Evolutionary conservation across 2,329 filamentous ascomycete genomes (phyloP).

Genomic region (Esteya vermicola): DNA sequence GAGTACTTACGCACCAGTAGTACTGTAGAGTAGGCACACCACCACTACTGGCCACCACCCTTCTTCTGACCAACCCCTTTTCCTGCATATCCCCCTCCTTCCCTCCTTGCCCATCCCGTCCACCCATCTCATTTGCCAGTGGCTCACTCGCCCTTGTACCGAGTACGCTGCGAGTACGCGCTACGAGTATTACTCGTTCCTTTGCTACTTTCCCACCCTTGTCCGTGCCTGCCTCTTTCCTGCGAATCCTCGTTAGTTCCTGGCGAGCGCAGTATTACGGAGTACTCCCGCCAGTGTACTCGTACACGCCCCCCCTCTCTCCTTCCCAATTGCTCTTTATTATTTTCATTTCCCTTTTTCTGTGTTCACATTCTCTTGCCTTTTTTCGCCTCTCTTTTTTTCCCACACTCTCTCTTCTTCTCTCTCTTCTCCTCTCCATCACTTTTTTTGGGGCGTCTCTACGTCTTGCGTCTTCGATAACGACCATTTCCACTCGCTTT

Average conservation of each 20-base stretch:
- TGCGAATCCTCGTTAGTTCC: not conserved
- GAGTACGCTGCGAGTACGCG: too few relatives aligned
- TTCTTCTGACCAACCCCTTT: not conserved
- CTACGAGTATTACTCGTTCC: too few relatives aligned
- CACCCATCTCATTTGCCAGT: slow-evolving; percentile 1
- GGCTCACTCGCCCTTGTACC: too few relatives aligned
- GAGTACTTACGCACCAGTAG: too few relatives aligned
- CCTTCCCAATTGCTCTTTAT: not conserved
- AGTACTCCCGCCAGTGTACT: not conserved
- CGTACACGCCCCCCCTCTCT: not conserved
- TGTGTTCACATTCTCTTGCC: not conserved
- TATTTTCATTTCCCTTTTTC: not conserved
- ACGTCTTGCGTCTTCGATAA: not conserved
- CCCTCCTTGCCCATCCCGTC: slow-evolving; percentile 1
- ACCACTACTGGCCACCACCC: not conserved
- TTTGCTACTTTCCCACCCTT: slow-evolving; percentile 1
- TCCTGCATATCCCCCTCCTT: not conserved
- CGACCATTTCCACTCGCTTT: not conserved
- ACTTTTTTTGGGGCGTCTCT: not conserved
- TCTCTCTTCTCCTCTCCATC: not conserved
- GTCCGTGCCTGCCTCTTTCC: slow-evolving; percentile 2
- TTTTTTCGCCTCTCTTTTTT: not conserved
- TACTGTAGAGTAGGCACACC: not conserved
- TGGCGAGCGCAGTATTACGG: too few relatives aligned
- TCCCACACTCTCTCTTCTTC: not conserved